Evolutionary conservation across 352 stramenopile genomes (phyloP).

Genomic region (Phytophthora lateralis): DNA sequence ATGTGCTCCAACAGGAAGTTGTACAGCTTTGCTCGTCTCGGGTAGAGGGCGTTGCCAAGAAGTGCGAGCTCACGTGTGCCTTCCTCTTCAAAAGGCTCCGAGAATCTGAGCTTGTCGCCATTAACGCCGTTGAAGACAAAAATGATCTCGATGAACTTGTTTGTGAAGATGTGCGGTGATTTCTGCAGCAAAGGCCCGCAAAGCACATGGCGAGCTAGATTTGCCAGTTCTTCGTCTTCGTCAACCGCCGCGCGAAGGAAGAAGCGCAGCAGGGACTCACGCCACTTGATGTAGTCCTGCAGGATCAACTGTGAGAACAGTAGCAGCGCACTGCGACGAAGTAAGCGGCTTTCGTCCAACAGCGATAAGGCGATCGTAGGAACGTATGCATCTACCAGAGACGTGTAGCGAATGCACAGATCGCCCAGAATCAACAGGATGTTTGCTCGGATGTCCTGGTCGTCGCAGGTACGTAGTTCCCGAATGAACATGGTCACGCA

Average conservation of each 20-base stretch:
- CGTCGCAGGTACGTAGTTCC: slow-evolving; percentile 86
- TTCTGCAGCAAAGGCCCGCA: slow-evolving; percentile 92
- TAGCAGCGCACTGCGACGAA: slow-evolving; percentile 95
- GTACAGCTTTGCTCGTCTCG: slow-evolving; percentile 91
- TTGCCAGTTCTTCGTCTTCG: slow-evolving; percentile 91
- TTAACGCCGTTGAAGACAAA: slow-evolving; percentile 95
- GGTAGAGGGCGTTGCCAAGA: slow-evolving; percentile 56
- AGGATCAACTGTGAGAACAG: slow-evolving; percentile 96
- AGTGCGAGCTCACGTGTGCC: slow-evolving; percentile 68
- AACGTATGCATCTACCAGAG: slow-evolving; percentile 96
- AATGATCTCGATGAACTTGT: slow-evolving; percentile 97
- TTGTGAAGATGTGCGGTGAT: slow-evolving; percentile 94
- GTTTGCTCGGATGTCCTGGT: slow-evolving; percentile 95
- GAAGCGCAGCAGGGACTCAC: slow-evolving; percentile 94
- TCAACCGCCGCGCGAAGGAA: slow-evolving; percentile 96
- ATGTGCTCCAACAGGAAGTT: slow-evolving; percentile 94
- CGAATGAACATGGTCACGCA: slow-evolving; percentile 96
- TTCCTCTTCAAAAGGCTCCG: slow-evolving; percentile 68
- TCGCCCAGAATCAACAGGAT: slow-evolving; percentile 96
- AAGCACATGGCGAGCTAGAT: slow-evolving; percentile 94
- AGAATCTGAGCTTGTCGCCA: slow-evolving; percentile 61
- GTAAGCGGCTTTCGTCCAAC: slow-evolving; percentile 81
- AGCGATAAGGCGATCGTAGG: slow-evolving; percentile 95
- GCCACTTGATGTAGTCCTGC: slow-evolving; percentile 99
- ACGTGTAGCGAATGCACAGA: slow-evolving; percentile 96